These are phyloP conservation scores for Apiospora phragmitis DNA, from an alignment of 2,329 filamentous ascomycete genomes.

Conservation along the genomic window DNA sequence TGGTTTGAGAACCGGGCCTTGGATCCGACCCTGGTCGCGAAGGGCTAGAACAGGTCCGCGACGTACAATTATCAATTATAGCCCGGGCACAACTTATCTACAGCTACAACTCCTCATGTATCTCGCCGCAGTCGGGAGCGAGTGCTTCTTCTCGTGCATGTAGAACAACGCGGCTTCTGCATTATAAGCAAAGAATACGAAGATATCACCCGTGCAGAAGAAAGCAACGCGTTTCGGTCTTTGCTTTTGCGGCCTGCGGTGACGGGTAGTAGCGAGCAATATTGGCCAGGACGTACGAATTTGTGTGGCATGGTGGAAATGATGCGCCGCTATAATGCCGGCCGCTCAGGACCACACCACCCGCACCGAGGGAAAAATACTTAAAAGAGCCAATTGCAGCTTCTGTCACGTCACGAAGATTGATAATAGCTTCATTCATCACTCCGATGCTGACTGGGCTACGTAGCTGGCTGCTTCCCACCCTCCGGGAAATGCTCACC, in stretches of 20 bases:
- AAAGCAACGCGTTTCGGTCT: background rate
- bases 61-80: background rate
- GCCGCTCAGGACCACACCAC: background rate
- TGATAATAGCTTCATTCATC: background rate
- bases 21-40: background rate
- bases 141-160: background rate
- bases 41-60: conserved; percentile 6
- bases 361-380: background rate
- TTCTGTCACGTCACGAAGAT: background rate
- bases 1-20: conserved; percentile 2
- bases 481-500: background rate
- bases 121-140: background rate
- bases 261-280: background rate
- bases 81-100: background rate
- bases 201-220: background rate
- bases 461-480: conserved; percentile 1
- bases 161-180: background rate
- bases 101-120: background rate
- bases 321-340: conserved; percentile 8
- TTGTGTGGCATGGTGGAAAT: conserved; percentile 8
- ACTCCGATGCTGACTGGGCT: background rate
- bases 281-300: background rate
- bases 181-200: background rate
- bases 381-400: background rate
- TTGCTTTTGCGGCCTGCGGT: conserved; percentile 4